These are phyloP conservation scores for Metschnikowia similis DNA, from an alignment of 805 yeast genomes.

Conservation along the genomic window DNA sequence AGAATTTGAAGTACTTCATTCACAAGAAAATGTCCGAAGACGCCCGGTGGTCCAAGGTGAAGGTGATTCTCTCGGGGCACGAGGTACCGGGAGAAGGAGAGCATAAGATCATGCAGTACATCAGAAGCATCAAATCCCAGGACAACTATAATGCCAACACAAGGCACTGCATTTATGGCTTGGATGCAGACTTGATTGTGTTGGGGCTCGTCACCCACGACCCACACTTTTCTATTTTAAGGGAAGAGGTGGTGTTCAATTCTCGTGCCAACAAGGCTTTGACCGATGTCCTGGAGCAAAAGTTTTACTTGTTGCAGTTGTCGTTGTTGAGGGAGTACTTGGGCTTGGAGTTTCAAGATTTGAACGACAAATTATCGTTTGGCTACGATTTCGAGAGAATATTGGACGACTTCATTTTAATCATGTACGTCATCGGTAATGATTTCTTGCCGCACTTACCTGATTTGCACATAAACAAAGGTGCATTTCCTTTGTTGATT, in stretches of 20 bases:
- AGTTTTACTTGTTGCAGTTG: slow-evolving; percentile 76
- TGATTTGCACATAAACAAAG: slow-evolving; percentile 86
- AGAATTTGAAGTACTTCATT: slow-evolving; percentile 78
- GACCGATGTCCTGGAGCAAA: slow-evolving; percentile 65
- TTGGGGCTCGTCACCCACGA: slow-evolving; percentile 88
- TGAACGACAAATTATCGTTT: slow-evolving; percentile 60
- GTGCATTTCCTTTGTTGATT: slow-evolving; percentile 90
- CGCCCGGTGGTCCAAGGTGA: slow-evolving; percentile 75
- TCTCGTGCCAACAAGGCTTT: slow-evolving; percentile 34
- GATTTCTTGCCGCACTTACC: slow-evolving; percentile 98
- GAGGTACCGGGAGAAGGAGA: slow-evolving; percentile 99
- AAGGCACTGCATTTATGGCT: slow-evolving; percentile 91
- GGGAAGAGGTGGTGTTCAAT: slow-evolving; percentile 96
- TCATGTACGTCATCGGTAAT: slow-evolving; percentile 93
- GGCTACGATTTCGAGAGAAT: slow-evolving; percentile 82
- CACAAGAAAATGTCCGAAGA: slow-evolving; percentile 85
- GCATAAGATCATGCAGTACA: slow-evolving; percentile 92
- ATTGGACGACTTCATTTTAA: slow-evolving; percentile 86
- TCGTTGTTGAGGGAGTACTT: slow-evolving; percentile 87
- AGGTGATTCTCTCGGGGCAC: slow-evolving; percentile 82
- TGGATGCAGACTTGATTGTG: slow-evolving; percentile 95
- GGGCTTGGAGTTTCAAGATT: slow-evolving; percentile 74
- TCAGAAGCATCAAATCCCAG: slow-evolving; percentile 74
- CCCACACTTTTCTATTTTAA: slow-evolving; percentile 88
- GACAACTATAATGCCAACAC: slow-evolving; percentile 70